Evolutionary conservation across 1,284 basidiomycete species (phyloP), one percentile per base, ranked within the genome.

Genomic region (Ganoderma meredithae): DNA sequence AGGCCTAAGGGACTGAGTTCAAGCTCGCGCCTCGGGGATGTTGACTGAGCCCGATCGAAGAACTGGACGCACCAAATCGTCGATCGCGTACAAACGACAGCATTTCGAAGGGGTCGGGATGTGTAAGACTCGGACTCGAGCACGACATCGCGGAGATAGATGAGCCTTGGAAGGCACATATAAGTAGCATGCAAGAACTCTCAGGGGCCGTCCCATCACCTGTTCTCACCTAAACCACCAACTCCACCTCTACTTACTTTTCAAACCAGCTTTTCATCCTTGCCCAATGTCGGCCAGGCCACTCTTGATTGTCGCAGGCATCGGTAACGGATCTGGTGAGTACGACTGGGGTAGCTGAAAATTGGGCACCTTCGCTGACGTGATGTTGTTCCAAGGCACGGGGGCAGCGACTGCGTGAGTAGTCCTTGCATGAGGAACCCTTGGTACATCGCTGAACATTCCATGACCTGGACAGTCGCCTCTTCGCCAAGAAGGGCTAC

Each of bases 401-500:
- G 90, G 90, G 41, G 89, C 84, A 67, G 82, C 89, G 22, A 79
- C 86, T 67, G 90, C 89, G 90, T 91, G 76, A 74, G 86, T 78
- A 12, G 19, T 43, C 31, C 31, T 33, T 52, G 8, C 15, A 6
- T 39, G 4, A 39, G 10, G 36, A 39, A 7, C 36, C 8, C 2
- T 17, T 33, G 27, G 52, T 17, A 31, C 41, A 43, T 6, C 13
- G 58, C 66, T n/a, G 65, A 60, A 25, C 47, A 13, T 22, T 10
- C 43, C 70, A 27, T 15, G 33, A 3, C 27, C n/a, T 9, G 36
- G 33, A 17, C 64, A 92, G 90, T 25, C 88, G 87, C 47, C 68
- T 87, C 15, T 91, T 91, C 69, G 83, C 88, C 3, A 86, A 87
- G 74, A 78, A 85, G 52, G 91, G 91, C 0, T 94, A 92, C 73